Conservation (phyloP, 495 filamentous ascomycete species). For the Penicillium canariense region DNA sequence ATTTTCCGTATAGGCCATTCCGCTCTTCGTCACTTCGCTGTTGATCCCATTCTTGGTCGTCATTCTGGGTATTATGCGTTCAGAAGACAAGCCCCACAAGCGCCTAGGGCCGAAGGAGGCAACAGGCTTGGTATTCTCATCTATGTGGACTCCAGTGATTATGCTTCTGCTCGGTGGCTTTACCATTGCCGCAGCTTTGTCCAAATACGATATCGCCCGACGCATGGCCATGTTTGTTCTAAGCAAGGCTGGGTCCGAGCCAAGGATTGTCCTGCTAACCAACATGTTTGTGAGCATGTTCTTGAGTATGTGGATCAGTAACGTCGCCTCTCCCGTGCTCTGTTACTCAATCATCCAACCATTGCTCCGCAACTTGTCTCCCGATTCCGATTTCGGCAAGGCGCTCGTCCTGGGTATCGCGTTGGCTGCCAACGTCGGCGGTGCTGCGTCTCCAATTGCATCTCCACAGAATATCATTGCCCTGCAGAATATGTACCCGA, state of each 20-base stretch:
- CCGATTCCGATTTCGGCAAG: constrained; percentile 88
- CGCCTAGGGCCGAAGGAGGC: constrained; percentile 73
- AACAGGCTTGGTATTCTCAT: constrained; percentile 76
- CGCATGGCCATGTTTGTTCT: constrained; percentile 96
- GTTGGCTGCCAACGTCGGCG: constrained; percentile 90
- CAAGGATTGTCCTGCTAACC: constrained; percentile 81
- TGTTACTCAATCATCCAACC: constrained; percentile 93
- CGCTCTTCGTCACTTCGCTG: constrained; percentile 94
- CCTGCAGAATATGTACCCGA: constrained; percentile 87
- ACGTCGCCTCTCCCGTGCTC: constrained; percentile 95
- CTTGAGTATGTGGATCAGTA: constrained; percentile 98
- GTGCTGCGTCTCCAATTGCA: constrained; percentile 93
- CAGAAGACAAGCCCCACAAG: constrained; percentile 63
- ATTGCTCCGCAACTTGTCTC: constrained; percentile 86
- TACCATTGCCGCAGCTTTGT: constrained; percentile 89
- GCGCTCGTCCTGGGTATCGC: constrained; percentile 96
- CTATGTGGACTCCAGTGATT: constrained; percentile 99
- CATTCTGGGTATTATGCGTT: constrained; percentile 76
- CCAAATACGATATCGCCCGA: constrained; percentile 96
- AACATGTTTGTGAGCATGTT: constrained; percentile 99
- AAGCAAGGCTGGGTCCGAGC: constrained; percentile 90
- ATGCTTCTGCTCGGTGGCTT: constrained; percentile 98
- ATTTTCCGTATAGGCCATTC: constrained; percentile 65
- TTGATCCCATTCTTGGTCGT: constrained; percentile 93
- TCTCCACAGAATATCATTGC: constrained; percentile 97